Evolutionary conservation across 2,329 filamentous ascomycete genomes (phyloP).

Genomic region (Aschersonia sp.): DNA sequence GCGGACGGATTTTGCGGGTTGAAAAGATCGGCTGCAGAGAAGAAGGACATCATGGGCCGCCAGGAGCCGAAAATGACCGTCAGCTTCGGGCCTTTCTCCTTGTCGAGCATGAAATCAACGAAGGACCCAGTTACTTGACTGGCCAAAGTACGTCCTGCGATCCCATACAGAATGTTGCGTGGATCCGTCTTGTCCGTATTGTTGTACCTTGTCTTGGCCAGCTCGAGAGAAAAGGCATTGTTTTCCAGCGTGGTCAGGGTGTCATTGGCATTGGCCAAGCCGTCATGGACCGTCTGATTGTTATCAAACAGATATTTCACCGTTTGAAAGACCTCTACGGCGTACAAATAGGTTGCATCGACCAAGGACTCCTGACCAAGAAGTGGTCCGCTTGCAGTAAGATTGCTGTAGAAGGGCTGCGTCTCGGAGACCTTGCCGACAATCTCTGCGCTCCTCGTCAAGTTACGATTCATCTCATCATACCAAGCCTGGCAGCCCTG

Average conservation of each 20-base stretch:
- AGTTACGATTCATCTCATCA: conserved; percentile 12
- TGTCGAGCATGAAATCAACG: conserved; percentile 18
- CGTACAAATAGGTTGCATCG: conserved; percentile 29
- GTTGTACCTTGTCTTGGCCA: conserved; percentile 36
- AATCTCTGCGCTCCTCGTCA: conserved; percentile 12
- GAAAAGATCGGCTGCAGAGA: conserved; percentile 31
- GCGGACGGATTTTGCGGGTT: conserved; percentile 35
- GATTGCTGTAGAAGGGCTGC: conserved; percentile 24
- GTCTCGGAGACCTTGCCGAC: conserved; percentile 13
- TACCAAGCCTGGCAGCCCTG: conserved; percentile 22
- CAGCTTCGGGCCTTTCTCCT: conserved; percentile 28
- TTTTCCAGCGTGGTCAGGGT: conserved; percentile 33
- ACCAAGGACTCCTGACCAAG: conserved; percentile 18
- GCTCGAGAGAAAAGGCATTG: conserved; percentile 57
- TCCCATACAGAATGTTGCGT: conserved; percentile 23
- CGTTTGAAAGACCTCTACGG: conserved; percentile 39
- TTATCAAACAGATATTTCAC: conserved; percentile 39
- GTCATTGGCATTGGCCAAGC: conserved; percentile 18
- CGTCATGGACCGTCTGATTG: conserved; percentile 25
- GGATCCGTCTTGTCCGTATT: conserved; percentile 26
- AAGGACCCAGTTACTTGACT: conserved; percentile 27
- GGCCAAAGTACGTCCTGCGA: conserved; percentile 39
- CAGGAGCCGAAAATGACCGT: conserved; percentile 38
- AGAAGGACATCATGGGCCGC: conserved; percentile 41
- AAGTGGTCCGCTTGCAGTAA: conserved; percentile 24